phyloP scores from a whole-genome alignment of 345 rosid genomes.

The Salix suchowensis region DNA sequence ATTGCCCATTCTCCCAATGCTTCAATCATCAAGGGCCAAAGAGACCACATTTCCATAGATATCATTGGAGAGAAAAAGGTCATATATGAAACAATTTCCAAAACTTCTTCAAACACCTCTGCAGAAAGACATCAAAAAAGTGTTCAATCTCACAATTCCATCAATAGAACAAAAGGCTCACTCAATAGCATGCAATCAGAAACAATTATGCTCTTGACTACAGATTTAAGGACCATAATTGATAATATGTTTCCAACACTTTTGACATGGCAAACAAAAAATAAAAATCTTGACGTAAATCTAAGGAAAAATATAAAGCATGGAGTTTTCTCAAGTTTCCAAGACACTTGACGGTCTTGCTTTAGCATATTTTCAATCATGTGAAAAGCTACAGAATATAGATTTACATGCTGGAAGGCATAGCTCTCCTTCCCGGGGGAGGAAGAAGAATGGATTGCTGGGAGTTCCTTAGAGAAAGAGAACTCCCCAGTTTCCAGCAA shows the following conservation, averaged over 20 bases:
- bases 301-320: neutral
- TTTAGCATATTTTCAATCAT: neutral
- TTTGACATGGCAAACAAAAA: neutral
- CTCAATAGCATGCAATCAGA: neutral
- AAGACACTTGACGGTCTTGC: neutral
- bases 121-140: conserved; percentile 27
- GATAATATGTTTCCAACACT: neutral
- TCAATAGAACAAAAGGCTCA: neutral
- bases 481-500: neutral
- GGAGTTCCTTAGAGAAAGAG: neutral
- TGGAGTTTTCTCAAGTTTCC: neutral
- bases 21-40: conserved; percentile 95
- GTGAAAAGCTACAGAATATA: neutral
- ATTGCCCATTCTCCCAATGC: conserved; percentile 97
- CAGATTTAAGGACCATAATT: neutral
- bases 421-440: neutral
- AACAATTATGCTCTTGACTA: neutral
- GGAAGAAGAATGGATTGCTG: neutral
- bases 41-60: conserved; percentile 94
- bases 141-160: neutral
- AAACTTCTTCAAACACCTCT: conserved; percentile 99
- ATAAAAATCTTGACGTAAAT: neutral
- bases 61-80: conserved; percentile 92
- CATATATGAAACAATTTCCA: conserved; percentile 98
- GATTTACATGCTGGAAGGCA: neutral